Percentiles rank a stretch among this genome's conserved stretches.
Evolutionary conservation across 192 early-diverging fungal genomes (phyloP).

Genomic region (Coemansia sp.): DNA sequence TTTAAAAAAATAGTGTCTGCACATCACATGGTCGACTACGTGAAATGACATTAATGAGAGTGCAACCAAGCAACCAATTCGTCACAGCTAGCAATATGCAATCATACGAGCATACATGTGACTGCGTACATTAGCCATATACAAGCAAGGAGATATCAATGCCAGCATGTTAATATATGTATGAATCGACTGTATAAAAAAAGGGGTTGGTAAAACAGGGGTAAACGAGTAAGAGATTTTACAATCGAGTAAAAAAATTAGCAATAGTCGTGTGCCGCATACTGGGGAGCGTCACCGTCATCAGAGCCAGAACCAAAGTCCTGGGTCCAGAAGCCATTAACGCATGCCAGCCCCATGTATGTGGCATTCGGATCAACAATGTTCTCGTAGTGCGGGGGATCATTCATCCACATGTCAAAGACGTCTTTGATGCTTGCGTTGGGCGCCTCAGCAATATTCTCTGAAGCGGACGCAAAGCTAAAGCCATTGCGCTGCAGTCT

Average conservation of each 20-base stretch:
- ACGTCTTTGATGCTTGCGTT: slow-evolving; percentile 15
- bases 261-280: slow-evolving; percentile 31
- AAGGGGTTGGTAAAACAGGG: background rate
- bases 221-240: background rate
- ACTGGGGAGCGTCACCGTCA: slow-evolving; percentile 12
- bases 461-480: slow-evolving; percentile 27
- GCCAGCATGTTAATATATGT: background rate
- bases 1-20: no score
- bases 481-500: slow-evolving; percentile 31
- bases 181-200: slow-evolving; percentile 6
- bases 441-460: slow-evolving; percentile 41
- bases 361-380: slow-evolving; percentile 36
- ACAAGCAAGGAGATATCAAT: background rate
- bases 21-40: no score
- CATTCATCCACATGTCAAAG: slow-evolving; percentile 49
- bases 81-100: background rate
- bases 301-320: slow-evolving; percentile 42
- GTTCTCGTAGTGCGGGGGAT: slow-evolving; percentile 47
- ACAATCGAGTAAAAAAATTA: slow-evolving; percentile 5
- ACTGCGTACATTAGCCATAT: background rate
- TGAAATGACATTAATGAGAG: no score
- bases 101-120: background rate
- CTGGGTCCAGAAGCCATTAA: slow-evolving; percentile 55
- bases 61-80: background rate
- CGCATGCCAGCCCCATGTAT: slow-evolving; percentile 46